phyloP scores from a whole-genome alignment of 176 grass and related monocot genomes.

The Microstegium vimineum region DNA sequence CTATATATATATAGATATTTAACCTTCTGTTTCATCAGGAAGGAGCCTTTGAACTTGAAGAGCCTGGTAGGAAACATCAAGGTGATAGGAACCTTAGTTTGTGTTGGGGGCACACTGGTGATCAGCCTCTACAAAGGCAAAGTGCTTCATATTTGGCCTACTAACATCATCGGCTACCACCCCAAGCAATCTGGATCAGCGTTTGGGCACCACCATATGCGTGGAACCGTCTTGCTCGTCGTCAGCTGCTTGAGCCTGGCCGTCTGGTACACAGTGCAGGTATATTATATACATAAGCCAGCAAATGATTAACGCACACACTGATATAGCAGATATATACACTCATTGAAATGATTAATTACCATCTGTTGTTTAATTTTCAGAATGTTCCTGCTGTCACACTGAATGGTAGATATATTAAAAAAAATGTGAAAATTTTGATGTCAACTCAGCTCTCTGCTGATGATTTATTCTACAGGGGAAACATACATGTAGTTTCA shows the following conservation, averaged over 20 bases:
- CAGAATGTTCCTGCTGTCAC: neutral
- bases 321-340: neutral
- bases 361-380: neutral
- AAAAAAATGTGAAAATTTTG: no score
- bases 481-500: neutral
- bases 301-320: neutral
- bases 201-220: slow-evolving; percentile 30
- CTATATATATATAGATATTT: no score
- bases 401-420: no score
- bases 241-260: slow-evolving; percentile 36
- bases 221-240: slow-evolving; percentile 33
- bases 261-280: slow-evolving; percentile 46
- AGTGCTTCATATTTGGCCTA: slow-evolving; percentile 42
- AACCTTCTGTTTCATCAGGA: neutral
- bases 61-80: slow-evolving; percentile 37
- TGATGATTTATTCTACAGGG: neutral
- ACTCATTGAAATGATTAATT: no score
- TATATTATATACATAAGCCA: neutral
- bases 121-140: slow-evolving; percentile 47
- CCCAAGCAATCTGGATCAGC: slow-evolving; percentile 9
- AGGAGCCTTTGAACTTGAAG: slow-evolving; percentile 31
- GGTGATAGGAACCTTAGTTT: slow-evolving; percentile 36
- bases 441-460: neutral
- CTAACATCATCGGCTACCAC: slow-evolving; percentile 35
- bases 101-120: slow-evolving; percentile 37